phyloP scores from a whole-genome alignment of 179 eudicot genomes.

The Drosera spatulata region DNA sequence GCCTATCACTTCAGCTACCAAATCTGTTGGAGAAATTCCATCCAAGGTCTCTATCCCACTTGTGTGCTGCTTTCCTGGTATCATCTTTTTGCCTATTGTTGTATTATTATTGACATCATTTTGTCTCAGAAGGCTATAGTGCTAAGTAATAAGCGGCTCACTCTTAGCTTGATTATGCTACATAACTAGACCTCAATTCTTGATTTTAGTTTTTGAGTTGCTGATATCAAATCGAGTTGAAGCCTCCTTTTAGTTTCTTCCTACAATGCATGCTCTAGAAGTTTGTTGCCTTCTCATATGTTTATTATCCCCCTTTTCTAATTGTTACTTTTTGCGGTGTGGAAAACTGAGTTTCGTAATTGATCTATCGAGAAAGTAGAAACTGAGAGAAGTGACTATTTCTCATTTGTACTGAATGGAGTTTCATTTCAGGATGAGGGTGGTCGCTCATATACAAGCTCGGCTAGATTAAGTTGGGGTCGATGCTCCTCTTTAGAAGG shows the following conservation, averaged over 20 bases:
- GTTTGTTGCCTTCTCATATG: too few relatives aligned
- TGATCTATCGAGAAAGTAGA: not conserved
- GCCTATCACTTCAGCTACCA: conserved; percentile 23
- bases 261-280: too few relatives aligned
- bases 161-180: too few relatives aligned
- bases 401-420: not conserved
- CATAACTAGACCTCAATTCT: too few relatives aligned
- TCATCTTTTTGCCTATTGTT: not conserved
- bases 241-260: too few relatives aligned
- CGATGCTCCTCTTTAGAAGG: conserved; percentile 81
- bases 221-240: too few relatives aligned
- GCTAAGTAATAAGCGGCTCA: not conserved
- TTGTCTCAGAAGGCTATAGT: not conserved
- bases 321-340: not conserved
- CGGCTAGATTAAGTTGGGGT: conserved; percentile 81
- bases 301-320: not conserved
- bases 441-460: conserved; percentile 70
- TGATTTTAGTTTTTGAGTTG: too few relatives aligned
- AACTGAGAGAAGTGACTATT: not conserved
- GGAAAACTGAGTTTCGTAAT: not conserved
- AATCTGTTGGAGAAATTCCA: conserved; percentile 39
- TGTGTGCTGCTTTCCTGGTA: conserved; percentile 6
- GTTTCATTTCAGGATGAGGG: conserved; percentile 48
- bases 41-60: conserved; percentile 38
- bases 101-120: not conserved